Evolutionary conservation across 2,329 filamentous ascomycete genomes (phyloP).

Genomic region (Bipolaris sorokiniana): DNA sequence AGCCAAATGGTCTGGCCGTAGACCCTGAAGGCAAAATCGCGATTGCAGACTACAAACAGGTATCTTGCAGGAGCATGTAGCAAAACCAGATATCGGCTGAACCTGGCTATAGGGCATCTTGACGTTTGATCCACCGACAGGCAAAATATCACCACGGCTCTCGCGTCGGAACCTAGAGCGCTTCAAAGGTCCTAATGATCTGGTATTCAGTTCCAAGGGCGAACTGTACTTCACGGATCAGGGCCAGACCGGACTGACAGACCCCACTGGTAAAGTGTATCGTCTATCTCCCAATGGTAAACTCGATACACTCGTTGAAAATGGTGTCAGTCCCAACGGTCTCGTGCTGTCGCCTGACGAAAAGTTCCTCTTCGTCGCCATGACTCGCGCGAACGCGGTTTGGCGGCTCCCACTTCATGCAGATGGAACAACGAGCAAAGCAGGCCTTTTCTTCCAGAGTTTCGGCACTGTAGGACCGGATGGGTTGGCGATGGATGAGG

Average conservation of each 20-base stretch:
- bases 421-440: slow-evolving; percentile 51
- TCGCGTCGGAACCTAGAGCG: slow-evolving; percentile 51
- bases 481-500: slow-evolving; percentile 50
- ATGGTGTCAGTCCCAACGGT: slow-evolving; percentile 52
- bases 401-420: slow-evolving; percentile 51
- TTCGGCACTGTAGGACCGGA: slow-evolving; percentile 53
- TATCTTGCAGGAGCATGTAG: slow-evolving; percentile 15
- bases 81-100: neutral
- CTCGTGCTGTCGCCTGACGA: slow-evolving; percentile 50
- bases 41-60: slow-evolving; percentile 54
- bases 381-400: slow-evolving; percentile 52
- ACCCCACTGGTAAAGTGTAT: slow-evolving; percentile 52
- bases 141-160: slow-evolving; percentile 39
- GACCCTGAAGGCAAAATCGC: slow-evolving; percentile 45
- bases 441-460: slow-evolving; percentile 50
- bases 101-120: slow-evolving; percentile 48
- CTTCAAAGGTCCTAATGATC: slow-evolving; percentile 54
- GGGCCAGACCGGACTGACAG: slow-evolving; percentile 54
- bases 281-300: slow-evolving; percentile 44
- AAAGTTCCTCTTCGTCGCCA: slow-evolving; percentile 50
- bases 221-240: slow-evolving; percentile 56
- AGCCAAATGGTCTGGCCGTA: slow-evolving; percentile 51
- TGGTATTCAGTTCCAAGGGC: slow-evolving; percentile 48
- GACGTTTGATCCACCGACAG: slow-evolving; percentile 40
- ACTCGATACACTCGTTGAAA: slow-evolving; percentile 49